Evolutionary conservation across 2,329 filamentous ascomycete species (phyloP), one percentile per base, ranked within the genome.

Genomic region (Neonectria hederae): DNA sequence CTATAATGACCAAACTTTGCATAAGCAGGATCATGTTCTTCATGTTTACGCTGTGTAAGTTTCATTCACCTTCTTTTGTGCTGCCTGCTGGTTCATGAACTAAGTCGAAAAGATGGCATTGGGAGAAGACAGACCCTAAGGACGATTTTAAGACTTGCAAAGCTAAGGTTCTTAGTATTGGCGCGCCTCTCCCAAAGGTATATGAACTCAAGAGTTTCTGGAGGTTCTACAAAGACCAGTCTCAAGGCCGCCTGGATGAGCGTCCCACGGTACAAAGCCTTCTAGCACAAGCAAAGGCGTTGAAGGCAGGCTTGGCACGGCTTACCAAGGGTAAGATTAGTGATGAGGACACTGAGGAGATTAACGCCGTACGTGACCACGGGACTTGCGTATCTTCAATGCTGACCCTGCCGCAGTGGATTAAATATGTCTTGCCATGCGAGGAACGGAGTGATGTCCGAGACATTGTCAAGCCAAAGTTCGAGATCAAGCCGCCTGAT

Each of bases 301-400:
- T 46, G 10, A 46, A 46, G 43, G 43, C 43, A 46, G 43, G 43
- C 43, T 46, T 46, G 21, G 43, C 43, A 26, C 21, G 43, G 43
- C 43, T 46, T 46, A 46, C 43, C 21, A 46, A 46, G 43, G 43
- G 43, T 24, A 46, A 46, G 19, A 46, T 46, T 46, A 46, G 43
- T 46, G 21, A 46, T 46, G 21, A 46, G 43, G 21, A 46, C 21
- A 46, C 43, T 24, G 21, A 46, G 43, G 43, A 46, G 43, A 46
- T 46, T 46, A 46, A 46, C 21, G 21, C 43, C 10, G 21, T 46
- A 46, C 17, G 21, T 46, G 21, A 46, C 43, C 3, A 46, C 21
- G 21, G 21, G 43, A 46, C 43, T 46, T 46, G 21, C 21, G 43
- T 46, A 46, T 46, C 43, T 46, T 46, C 21, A 46, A 46, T 9